Conservation (phyloP, 192 early-diverging fungal species). For the Umbelopsis sp. region DNA sequence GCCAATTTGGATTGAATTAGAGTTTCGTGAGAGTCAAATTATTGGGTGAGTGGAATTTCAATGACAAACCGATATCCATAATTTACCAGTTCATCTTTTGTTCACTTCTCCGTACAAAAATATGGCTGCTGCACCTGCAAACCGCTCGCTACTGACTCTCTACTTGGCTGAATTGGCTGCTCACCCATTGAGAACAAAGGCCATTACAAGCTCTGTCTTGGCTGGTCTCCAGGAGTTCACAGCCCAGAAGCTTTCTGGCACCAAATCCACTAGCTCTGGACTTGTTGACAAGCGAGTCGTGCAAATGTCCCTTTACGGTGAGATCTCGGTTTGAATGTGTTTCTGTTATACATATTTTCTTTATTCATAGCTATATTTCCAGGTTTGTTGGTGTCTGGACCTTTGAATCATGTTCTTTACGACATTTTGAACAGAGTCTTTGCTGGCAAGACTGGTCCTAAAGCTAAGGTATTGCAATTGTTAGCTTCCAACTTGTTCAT, state of each 20-base stretch:
- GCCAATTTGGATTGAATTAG: conserved; percentile 16
- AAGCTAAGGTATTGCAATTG: conserved; percentile 71
- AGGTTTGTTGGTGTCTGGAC: conserved; percentile 81
- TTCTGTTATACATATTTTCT: background rate
- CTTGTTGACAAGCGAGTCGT: conserved; percentile 63
- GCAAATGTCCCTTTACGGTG: conserved; percentile 84
- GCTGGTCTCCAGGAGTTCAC: conserved; percentile 80
- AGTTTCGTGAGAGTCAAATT: conserved; percentile 27
- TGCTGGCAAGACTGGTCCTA: conserved; percentile 62
- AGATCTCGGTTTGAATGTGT: background rate
- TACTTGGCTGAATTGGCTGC: conserved; percentile 64
- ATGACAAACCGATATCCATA: conserved; percentile 26
- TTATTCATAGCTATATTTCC: background rate
- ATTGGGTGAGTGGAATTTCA: conserved; percentile 50
- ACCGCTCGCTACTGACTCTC: conserved; percentile 47
- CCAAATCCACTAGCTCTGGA: conserved; percentile 47
- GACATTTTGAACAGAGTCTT: conserved; percentile 75
- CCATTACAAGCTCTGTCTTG: conserved; percentile 72
- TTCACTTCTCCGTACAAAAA: conserved; percentile 11
- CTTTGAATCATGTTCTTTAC: conserved; percentile 82
- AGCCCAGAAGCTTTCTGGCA: conserved; percentile 66
- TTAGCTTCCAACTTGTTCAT: conserved; percentile 77
- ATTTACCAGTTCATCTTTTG: background rate
- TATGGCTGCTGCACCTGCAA: conserved; percentile 36
- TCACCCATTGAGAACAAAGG: conserved; percentile 81